Evolutionary conservation across 2,329 filamentous ascomycete genomes (phyloP).

Genomic region (Blastomyces gilchristii): DNA sequence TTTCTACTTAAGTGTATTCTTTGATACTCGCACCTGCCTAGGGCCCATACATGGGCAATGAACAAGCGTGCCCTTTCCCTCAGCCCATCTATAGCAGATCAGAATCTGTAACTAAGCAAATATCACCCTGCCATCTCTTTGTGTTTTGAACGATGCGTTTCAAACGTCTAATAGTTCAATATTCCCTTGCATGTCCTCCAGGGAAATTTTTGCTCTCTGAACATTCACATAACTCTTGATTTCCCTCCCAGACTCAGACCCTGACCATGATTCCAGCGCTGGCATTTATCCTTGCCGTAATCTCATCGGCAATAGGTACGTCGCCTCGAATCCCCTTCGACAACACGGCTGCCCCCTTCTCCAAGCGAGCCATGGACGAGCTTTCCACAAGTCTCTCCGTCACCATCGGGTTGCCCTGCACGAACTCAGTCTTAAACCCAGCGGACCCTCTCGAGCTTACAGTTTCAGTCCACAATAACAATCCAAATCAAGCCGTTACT

Average conservation of each 20-base stretch:
- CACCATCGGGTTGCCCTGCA: constrained; percentile 16
- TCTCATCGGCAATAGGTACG: background rate
- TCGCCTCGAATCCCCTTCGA: background rate
- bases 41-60: background rate
- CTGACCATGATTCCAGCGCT: background rate
- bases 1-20: background rate
- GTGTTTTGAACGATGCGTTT: background rate
- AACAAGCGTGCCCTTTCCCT: background rate
- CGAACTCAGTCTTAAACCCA: constrained; percentile 9
- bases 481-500: constrained; percentile 21
- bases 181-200: background rate
- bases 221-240: background rate
- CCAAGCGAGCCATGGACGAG: constrained; percentile 7
- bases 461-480: constrained; percentile 24
- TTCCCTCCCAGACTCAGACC: background rate
- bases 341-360: constrained; percentile 8
- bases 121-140: background rate
- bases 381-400: constrained; percentile 12
- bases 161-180: background rate
- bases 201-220: background rate
- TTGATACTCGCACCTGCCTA: background rate
- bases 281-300: background rate
- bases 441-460: constrained; percentile 13
- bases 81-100: background rate
- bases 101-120: background rate